Conservation (phyloP, 208 protist species). For the Acanthamoeba royreba region DNA sequence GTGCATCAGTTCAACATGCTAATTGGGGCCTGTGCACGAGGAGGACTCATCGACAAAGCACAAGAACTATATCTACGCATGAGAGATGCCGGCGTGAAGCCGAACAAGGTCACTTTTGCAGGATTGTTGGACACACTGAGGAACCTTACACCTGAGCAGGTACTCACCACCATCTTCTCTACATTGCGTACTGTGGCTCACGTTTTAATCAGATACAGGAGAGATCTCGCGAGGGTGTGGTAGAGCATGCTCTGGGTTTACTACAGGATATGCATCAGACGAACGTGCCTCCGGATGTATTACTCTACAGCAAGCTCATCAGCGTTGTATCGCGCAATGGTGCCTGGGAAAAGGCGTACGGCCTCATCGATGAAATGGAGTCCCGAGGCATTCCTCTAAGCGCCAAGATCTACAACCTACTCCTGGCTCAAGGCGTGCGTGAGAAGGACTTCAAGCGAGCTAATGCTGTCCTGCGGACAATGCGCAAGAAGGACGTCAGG, state of each 20-base stretch:
- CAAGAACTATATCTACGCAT: not conserved
- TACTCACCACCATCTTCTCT: not conserved
- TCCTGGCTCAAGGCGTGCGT: not conserved
- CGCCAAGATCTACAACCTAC: conserved; percentile 9
- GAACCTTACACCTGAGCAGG: no score
- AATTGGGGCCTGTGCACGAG: not conserved
- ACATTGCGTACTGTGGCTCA: not conserved
- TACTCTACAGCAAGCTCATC: not conserved
- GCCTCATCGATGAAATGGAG: not conserved
- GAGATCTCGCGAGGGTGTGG: not conserved
- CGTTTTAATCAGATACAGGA: not conserved
- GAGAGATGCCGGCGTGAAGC: not conserved
- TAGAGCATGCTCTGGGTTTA: not conserved
- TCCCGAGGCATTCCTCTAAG: not conserved
- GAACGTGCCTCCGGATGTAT: not conserved
- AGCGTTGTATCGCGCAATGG: not conserved
- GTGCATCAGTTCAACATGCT: not conserved
- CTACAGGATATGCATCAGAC: not conserved
- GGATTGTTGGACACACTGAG: no score
- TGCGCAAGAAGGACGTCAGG: not conserved
- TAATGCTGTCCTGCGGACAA: not conserved
- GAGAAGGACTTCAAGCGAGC: not conserved
- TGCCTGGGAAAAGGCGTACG: not conserved
- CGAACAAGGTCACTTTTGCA: not conserved
- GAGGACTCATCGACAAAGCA: not conserved